Evolutionary conservation across 176 grass and related monocot species (phyloP).

Genomic region (Zea luxurians): DNA sequence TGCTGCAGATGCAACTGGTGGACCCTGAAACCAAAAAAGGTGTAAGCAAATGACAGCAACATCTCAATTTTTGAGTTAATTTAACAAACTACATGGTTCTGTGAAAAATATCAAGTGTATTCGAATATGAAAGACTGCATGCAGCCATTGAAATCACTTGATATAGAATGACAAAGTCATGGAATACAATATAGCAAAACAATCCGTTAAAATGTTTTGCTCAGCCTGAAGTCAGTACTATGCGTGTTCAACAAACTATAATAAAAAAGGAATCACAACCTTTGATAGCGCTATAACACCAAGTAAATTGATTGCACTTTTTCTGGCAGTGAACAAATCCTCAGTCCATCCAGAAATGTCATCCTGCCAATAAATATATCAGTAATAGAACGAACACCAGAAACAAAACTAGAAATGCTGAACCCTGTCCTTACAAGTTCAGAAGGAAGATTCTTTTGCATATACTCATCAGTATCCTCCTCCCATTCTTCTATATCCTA

Average conservation of each 20-base stretch:
- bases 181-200: constrained; percentile 9
- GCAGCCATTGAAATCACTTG: not conserved
- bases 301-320: constrained; percentile 95
- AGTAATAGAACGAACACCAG: constrained; percentile 18
- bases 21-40: constrained; percentile 55
- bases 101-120: constrained; percentile 17
- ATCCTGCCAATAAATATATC: constrained; percentile 60
- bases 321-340: constrained; percentile 90
- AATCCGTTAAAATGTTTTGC: constrained; percentile 2
- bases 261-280: constrained; percentile 48
- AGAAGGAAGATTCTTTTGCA: constrained; percentile 86
- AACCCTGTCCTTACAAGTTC: constrained; percentile 65
- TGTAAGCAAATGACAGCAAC: constrained; percentile 10
- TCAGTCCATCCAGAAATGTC: constrained; percentile 89
- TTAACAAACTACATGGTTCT: constrained; percentile 17
- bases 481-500: constrained; percentile 90
- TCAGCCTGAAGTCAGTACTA: constrained; percentile 19
- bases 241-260: constrained; percentile 4
- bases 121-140: constrained; percentile 6
- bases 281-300: constrained; percentile 84
- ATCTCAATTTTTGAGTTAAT: not conserved
- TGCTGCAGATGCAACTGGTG: constrained; percentile 60
- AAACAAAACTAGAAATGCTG: constrained; percentile 10
- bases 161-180: not conserved
- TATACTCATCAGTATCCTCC: constrained; percentile 86